Evolutionary conservation across 495 filamentous ascomycete species (phyloP).

Genomic region (Mycothermus thermophilus): DNA sequence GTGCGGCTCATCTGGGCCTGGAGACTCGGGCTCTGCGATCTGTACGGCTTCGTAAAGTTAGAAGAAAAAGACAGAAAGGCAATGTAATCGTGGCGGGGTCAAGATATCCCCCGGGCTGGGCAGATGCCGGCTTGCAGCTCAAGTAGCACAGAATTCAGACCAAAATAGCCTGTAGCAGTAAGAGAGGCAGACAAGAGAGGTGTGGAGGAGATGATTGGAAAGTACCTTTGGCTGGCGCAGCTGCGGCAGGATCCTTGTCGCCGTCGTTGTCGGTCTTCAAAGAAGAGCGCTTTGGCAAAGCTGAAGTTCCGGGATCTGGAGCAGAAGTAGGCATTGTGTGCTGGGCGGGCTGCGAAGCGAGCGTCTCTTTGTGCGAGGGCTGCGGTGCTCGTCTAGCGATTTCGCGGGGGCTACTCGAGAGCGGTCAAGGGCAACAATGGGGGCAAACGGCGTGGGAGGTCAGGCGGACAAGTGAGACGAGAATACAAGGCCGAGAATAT

Average conservation of each 20-base stretch:
- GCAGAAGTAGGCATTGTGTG: constrained; percentile 12
- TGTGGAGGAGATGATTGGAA: no score
- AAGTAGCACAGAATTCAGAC: constrained; percentile 1
- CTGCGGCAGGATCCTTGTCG: constrained; percentile 22
- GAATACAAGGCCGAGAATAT: no score
- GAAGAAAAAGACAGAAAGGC: background rate
- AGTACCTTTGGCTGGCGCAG: constrained; percentile 31
- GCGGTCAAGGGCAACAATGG: no score
- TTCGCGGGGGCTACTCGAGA: no score
- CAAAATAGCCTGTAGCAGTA: background rate
- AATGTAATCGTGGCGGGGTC: background rate
- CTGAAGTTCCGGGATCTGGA: constrained; percentile 9
- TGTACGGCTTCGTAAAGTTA: constrained; percentile 29
- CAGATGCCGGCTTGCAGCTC: background rate
- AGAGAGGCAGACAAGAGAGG: background rate
- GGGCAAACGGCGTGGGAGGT: no score
- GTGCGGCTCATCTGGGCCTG: constrained; percentile 22
- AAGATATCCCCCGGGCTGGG: background rate
- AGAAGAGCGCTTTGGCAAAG: constrained; percentile 27
- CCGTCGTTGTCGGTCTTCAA: constrained; percentile 30
- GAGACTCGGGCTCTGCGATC: constrained; percentile 32
- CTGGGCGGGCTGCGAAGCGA: background rate
- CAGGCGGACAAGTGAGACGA: no score
- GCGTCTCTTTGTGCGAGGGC: background rate
- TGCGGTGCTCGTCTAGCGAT: no score